Base-by-base conservation (phyloP, 441 rosid species). In the Croton setiger region DNA sequence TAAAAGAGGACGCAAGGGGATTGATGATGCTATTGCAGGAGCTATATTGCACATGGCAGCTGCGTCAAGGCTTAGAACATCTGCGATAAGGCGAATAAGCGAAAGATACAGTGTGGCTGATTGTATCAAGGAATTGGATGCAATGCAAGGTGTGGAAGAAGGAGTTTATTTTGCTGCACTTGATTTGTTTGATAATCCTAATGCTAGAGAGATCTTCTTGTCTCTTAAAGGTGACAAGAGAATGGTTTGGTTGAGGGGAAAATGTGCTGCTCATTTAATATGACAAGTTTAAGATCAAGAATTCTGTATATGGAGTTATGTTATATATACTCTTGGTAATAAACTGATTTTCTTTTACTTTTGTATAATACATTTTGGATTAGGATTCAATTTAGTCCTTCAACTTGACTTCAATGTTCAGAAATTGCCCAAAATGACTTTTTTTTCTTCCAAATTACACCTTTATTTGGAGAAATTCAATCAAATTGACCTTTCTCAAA, bases 171-270 rank as follows among this genome's bases (percentile, higher is more conserved):
- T 79, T 63, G 82, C 82, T n/a, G 85, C 93, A 27, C 75, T 88
- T 13, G 83, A 83, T 63, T 66, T 84, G 47, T 86, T 86, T 70
- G 75, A 83, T 64, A 77, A 70, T 36, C 72, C 79, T 7, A 76
- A n/a, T 64, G 85, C 86, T n/a, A 84, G 91, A 63, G 89, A 88
- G 74, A 78, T 78, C 4, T 86, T 84, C 75, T 76, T 83, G 80
- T 80, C 88, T 37, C 83, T 83, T 36, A 82, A 78, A 72, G 45
- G 67, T 2, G 76, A 76, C 17, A 74, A 74, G 69, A 79, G 87
- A 65, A 72, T 71, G 68, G 55, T 80, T 74, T 88, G 88, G 91
- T 79, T 86, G 77, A 66, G 59, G 0, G 63, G 76, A 59, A 86
- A 86, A 76, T 83, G 85, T 66, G 27, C 44, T 57, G 67, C 63